Percentiles rank a stretch among this genome's conserved stretches.
Evolutionary conservation across 2,329 filamentous ascomycete genomes (phyloP).

Genomic region (Aspergillus aculeatus): DNA sequence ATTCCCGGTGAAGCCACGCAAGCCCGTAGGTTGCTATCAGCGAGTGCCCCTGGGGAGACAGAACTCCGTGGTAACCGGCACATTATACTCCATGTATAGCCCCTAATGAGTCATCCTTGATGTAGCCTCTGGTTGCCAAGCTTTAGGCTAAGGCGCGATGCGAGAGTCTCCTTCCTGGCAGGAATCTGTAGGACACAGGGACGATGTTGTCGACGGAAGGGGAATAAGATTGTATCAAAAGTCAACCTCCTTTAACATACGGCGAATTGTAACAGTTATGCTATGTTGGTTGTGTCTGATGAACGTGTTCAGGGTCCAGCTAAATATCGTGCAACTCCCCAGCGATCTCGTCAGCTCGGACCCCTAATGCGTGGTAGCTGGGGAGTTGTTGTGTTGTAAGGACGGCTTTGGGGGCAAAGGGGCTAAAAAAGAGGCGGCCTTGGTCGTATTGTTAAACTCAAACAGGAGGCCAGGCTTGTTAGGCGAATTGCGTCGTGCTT

Average conservation of each 20-base stretch:
- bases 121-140: conserved; percentile 5
- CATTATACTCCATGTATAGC: background rate
- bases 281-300: background rate
- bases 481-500: background rate
- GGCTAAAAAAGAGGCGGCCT: background rate
- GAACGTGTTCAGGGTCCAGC: background rate
- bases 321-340: background rate
- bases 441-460: background rate
- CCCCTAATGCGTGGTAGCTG: background rate
- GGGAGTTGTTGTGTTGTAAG: background rate
- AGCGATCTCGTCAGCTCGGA: background rate
- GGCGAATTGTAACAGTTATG: background rate
- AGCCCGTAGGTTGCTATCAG: background rate
- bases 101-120: conserved; percentile 3
- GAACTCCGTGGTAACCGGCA: background rate
- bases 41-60: background rate
- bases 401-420: conserved; percentile 1
- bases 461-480: background rate
- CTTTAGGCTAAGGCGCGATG: conserved; percentile 1
- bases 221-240: no score
- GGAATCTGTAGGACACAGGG: background rate
- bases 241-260: background rate
- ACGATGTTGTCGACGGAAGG: background rate
- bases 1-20: conserved; percentile 1
- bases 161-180: background rate